phyloP scores from a whole-genome alignment of 2,329 filamentous ascomycete genomes.

The Cladosporium austrohemisphaericum region DNA sequence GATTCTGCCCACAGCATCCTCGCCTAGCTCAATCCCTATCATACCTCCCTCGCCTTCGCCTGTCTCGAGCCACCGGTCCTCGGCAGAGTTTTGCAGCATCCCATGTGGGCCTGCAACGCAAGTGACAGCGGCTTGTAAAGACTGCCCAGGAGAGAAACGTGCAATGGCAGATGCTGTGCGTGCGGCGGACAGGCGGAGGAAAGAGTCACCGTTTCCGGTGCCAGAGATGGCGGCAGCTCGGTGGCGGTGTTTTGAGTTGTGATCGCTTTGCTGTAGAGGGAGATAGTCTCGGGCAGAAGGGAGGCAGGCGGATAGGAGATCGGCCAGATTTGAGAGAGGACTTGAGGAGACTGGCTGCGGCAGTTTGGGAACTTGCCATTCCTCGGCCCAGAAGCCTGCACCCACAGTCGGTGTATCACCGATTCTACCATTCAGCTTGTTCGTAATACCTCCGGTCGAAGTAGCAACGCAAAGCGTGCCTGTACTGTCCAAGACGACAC shows the following conservation, averaged over 20 bases:
- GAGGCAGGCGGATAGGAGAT: constrained; percentile 23
- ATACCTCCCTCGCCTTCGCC: constrained; percentile 82
- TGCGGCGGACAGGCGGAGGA: constrained; percentile 67
- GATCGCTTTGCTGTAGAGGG: constrained; percentile 15
- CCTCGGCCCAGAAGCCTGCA: constrained; percentile 85
- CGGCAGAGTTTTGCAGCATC: constrained; percentile 71
- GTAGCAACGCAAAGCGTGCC: constrained; percentile 68
- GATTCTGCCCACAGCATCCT: constrained; percentile 51
- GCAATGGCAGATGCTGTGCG: constrained; percentile 71
- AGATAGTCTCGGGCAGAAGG: constrained; percentile 23
- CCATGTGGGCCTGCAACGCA: constrained; percentile 68
- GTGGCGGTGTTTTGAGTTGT: constrained; percentile 3
- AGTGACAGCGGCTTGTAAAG: constrained; percentile 57
- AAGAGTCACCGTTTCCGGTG: constrained; percentile 79
- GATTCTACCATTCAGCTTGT: constrained; percentile 79
- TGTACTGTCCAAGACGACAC: constrained; percentile 72
- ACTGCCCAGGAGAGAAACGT: constrained; percentile 52
- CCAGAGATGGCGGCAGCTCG: constrained; percentile 32
- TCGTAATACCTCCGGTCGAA: constrained; percentile 74
- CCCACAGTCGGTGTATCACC: constrained; percentile 83
- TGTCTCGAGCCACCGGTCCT: constrained; percentile 65
- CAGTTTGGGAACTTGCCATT: constrained; percentile 53
- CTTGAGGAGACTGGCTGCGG: neutral
- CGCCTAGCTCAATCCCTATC: constrained; percentile 69
- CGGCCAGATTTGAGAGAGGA: constrained; percentile 7